A percentile compares a stretch with the other conserved stretches of the same genome.
phyloP scores from a whole-genome alignment of 2,329 filamentous ascomycete species.

The Bipolaris gigantea region DNA sequence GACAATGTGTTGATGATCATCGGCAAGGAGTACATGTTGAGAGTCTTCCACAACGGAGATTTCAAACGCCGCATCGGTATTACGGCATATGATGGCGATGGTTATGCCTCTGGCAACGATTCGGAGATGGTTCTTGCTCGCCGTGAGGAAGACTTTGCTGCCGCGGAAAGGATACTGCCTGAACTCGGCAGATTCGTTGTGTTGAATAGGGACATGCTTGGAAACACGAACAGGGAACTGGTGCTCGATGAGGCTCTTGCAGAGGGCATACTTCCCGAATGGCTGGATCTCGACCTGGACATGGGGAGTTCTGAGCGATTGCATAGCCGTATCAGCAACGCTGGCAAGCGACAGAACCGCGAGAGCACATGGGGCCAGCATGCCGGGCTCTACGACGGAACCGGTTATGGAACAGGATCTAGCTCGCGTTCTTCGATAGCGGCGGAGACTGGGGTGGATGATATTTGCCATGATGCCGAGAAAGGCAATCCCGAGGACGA shows the following conservation, averaged over 20 bases:
- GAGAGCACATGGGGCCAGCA: conserved; percentile 6
- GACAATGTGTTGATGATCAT: background rate
- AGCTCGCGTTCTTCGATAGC: conserved; percentile 2
- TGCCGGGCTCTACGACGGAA: conserved; percentile 27
- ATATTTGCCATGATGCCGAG: background rate
- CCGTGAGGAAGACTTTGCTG: conserved; percentile 2
- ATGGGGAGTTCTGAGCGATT: background rate
- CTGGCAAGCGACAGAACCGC: background rate
- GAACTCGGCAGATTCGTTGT: background rate
- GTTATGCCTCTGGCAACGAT: background rate
- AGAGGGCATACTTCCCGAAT: conserved; percentile 1
- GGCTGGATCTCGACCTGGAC: conserved; percentile 3
- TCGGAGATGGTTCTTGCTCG: background rate
- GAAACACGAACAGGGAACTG: background rate
- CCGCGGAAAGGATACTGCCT: background rate
- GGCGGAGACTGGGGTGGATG: background rate
- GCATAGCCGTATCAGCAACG: background rate
- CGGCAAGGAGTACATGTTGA: background rate
- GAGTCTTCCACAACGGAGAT: conserved; percentile 2
- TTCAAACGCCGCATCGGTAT: conserved; percentile 2
- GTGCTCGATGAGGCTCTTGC: conserved; percentile 5
- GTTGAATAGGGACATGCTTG: background rate
- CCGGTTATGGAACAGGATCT: conserved; percentile 26
- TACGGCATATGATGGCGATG: background rate
- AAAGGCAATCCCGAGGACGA: background rate